Conservation (phyloP, 2,329 filamentous ascomycete species). For the Paraconiothyrium brasiliense region DNA sequence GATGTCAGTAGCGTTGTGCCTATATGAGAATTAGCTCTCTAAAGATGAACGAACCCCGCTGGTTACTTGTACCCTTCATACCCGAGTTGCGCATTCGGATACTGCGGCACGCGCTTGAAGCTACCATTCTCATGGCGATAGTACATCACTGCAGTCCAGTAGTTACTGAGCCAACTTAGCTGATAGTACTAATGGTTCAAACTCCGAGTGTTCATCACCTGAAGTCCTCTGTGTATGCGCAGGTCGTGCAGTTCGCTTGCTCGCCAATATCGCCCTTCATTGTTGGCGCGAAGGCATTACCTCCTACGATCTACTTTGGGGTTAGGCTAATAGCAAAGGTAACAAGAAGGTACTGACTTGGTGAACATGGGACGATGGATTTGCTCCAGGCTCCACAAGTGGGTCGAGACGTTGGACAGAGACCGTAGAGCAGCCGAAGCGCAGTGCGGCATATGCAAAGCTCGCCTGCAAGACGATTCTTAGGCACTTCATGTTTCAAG, state of each 20-base stretch:
- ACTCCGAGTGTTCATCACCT: conserved; percentile 5
- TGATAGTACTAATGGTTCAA: not conserved
- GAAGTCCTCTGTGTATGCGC: conserved; percentile 26
- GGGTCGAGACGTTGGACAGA: conserved; percentile 22
- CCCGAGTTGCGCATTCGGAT: conserved; percentile 36
- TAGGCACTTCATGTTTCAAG: not conserved
- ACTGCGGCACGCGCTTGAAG: conserved; percentile 31
- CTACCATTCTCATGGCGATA: conserved; percentile 27
- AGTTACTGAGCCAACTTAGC: conserved; percentile 20
- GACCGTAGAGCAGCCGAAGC: conserved; percentile 22
- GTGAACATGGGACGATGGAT: conserved; percentile 23
- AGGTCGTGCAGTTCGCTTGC: conserved; percentile 28
- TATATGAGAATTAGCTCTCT: not conserved
- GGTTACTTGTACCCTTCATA: conserved; percentile 15
- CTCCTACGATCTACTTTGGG: conserved; percentile 18
- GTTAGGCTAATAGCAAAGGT: not conserved
- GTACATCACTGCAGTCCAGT: conserved; percentile 34
- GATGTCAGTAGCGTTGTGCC: conserved; percentile 30
- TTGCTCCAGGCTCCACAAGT: conserved; percentile 24
- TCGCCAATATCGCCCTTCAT: conserved; percentile 31
- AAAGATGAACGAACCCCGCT: too few relatives aligned
- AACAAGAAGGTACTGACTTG: not conserved
- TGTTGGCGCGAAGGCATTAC: conserved; percentile 24
- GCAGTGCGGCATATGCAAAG: conserved; percentile 19
- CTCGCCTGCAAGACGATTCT: not conserved